Conservation (phyloP, 441 rosid species). For the Adansonia grandidieri region DNA sequence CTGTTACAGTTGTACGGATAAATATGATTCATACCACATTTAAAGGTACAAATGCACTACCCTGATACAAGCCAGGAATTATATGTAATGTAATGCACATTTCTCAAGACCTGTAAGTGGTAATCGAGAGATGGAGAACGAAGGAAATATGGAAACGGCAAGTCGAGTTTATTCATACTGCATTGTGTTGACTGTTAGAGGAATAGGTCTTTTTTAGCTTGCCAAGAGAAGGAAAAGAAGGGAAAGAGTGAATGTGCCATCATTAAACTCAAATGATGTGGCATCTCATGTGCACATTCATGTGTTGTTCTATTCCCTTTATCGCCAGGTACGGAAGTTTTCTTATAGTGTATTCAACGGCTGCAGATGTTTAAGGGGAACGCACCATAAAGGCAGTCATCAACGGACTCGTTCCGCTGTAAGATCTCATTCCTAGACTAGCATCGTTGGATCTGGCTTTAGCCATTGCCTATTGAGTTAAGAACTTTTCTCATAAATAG, state of each 20-base stretch:
- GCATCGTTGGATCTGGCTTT: neutral
- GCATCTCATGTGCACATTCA: conserved; percentile 9
- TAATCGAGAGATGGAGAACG: neutral
- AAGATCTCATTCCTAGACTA: conserved; percentile 27
- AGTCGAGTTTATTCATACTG: neutral
- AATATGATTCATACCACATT: neutral
- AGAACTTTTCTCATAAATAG: conserved; percentile 14
- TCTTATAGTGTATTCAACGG: conserved; percentile 19
- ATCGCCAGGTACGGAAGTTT: neutral
- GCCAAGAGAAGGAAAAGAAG: too few species aligned
- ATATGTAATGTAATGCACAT: conserved; percentile 6
- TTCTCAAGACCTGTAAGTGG: neutral
- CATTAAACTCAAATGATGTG: neutral
- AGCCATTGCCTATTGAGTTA: neutral
- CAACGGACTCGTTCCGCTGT: conserved; percentile 56
- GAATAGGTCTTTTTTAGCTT: too few species aligned
- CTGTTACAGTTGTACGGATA: neutral
- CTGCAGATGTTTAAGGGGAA: conserved; percentile 51
- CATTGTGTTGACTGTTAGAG: too few species aligned
- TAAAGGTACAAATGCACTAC: neutral
- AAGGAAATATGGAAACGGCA: neutral
- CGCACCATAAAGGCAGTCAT: conserved; percentile 47
- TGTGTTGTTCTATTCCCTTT: too few species aligned
- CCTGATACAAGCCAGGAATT: neutral
- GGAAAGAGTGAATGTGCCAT: too few species aligned